Evolutionary conservation across 768 basidiomycete genomes (phyloP).

Genomic region (Lactarius akahatsu): DNA sequence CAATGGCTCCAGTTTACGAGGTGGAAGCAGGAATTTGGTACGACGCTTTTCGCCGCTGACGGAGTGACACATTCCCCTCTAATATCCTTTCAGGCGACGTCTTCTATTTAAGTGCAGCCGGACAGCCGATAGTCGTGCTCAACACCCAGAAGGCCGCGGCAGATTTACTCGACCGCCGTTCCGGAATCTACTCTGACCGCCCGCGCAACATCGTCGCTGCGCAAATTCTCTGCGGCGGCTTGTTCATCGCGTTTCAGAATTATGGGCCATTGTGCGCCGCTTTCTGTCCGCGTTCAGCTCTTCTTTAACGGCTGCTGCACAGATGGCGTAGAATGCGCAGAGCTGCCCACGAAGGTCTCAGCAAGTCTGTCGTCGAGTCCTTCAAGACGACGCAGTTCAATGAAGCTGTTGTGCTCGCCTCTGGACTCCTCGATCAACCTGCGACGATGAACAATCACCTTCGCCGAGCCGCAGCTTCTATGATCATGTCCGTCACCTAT

Average conservation of each 20-base stretch:
- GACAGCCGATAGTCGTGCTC: constrained; percentile 30
- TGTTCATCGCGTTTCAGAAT: constrained; percentile 17
- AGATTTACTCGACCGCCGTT: constrained; percentile 32
- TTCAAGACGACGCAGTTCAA: neutral
- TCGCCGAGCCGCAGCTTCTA: constrained; percentile 7
- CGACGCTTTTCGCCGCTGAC: neutral
- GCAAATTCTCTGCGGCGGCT: constrained; percentile 23
- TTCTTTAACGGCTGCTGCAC: neutral
- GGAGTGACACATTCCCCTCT: neutral
- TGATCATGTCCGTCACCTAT: constrained; percentile 19
- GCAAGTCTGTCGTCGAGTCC: neutral
- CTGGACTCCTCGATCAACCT: neutral
- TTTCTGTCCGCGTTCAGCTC: too few relatives aligned
- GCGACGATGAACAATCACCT: neutral
- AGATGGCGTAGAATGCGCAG: constrained; percentile 26
- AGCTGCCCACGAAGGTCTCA: constrained; percentile 16
- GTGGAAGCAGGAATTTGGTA: constrained; percentile 23
- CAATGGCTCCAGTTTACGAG: constrained; percentile 25
- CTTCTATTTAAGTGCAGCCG: constrained; percentile 26
- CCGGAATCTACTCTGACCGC: constrained; percentile 25
- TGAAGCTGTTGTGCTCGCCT: constrained; percentile 1
- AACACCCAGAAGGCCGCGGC: constrained; percentile 31
- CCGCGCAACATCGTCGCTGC: constrained; percentile 23
- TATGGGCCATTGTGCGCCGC: constrained; percentile 21
- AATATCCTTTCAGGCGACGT: constrained; percentile 23